A percentile compares a stretch with the other conserved stretches of the same genome.
phyloP scores from a whole-genome alignment of 2,329 filamentous ascomycete genomes.

The Venturia effusa region DNA sequence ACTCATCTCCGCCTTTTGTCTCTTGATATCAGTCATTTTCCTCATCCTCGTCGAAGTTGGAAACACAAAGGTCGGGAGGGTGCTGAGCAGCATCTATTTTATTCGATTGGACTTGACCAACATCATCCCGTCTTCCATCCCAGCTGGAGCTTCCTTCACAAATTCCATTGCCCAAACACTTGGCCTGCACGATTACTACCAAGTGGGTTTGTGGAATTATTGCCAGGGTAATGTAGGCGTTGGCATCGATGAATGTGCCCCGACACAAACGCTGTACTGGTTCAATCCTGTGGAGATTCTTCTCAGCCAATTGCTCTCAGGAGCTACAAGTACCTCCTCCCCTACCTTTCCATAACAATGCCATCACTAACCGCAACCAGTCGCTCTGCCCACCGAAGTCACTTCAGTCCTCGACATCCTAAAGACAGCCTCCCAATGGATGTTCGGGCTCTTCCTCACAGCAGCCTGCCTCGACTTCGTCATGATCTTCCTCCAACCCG shows the following conservation, averaged over 20 bases:
- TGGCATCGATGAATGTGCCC: conserved; percentile 67
- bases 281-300: conserved; percentile 85
- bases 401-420: conserved; percentile 61
- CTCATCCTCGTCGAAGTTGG: conserved; percentile 72
- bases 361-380: conserved; percentile 23
- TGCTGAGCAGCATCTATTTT: conserved; percentile 60
- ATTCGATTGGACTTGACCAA: conserved; percentile 74
- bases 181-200: conserved; percentile 89
- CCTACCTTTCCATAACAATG: not conserved
- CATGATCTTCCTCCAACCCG: conserved; percentile 54
- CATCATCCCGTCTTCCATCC: conserved; percentile 63
- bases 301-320: conserved; percentile 65
- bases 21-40: conserved; percentile 66
- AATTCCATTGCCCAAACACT: conserved; percentile 80
- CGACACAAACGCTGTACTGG: conserved; percentile 64
- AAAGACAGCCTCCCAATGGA: conserved; percentile 63
- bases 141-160: conserved; percentile 58
- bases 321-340: conserved; percentile 54
- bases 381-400: conserved; percentile 67
- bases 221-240: conserved; percentile 73
- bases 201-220: conserved; percentile 83
- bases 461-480: conserved; percentile 60
- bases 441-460: conserved; percentile 80
- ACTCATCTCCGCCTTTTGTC: conserved; percentile 41
- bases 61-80: conserved; percentile 51